phyloP scores from a whole-genome alignment of 176 grass and related monocot genomes.

The Aegilops umbellulata region DNA sequence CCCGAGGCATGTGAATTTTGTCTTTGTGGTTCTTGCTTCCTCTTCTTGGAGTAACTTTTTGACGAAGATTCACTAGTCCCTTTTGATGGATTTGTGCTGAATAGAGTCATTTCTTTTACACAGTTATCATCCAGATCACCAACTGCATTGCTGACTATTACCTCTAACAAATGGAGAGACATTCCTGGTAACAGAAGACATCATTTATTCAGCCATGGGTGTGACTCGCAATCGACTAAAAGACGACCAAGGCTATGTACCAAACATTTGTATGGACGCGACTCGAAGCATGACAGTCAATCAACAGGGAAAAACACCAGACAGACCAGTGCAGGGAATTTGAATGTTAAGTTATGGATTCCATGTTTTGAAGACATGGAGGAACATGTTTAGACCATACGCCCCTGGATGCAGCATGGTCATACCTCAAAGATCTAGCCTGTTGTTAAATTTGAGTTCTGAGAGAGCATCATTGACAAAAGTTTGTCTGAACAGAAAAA shows the following conservation, averaged over 20 bases:
- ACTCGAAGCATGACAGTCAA: background rate
- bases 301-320: background rate
- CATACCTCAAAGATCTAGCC: constrained; percentile 7
- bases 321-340: background rate
- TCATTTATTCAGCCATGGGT: constrained; percentile 28
- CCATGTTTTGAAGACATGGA: background rate
- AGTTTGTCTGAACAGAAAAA: background rate
- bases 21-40: constrained; percentile 49
- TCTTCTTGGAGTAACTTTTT: constrained; percentile 69
- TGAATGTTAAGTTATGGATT: constrained; percentile 2
- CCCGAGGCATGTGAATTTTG: constrained; percentile 27
- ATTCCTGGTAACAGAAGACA: constrained; percentile 56
- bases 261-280: constrained; percentile 8
- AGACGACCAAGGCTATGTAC: constrained; percentile 11
- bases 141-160: constrained; percentile 68
- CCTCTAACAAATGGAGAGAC: constrained; percentile 69
- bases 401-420: background rate
- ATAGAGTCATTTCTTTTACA: constrained; percentile 34
- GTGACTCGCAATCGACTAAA: constrained; percentile 21
- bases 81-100: constrained; percentile 32
- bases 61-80: constrained; percentile 36
- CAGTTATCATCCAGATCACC: constrained; percentile 59
- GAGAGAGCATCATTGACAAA: background rate
- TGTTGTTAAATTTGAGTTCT: constrained; percentile 9
- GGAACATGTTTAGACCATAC: background rate